Base-by-base conservation (phyloP, 805 yeast genomes). In the Candida pini region DNA sequence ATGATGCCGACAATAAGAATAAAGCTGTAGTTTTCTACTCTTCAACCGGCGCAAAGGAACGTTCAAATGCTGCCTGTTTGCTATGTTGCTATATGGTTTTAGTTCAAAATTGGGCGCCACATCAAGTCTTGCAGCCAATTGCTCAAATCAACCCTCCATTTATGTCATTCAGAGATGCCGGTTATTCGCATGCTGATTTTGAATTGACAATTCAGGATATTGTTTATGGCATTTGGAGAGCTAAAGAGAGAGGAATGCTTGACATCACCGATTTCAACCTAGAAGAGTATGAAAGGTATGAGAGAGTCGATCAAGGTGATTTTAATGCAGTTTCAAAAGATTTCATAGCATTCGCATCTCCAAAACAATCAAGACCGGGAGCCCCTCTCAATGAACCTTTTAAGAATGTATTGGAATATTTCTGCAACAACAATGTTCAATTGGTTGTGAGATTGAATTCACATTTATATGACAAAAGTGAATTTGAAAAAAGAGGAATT, bases 41-140 rank as follows among this genome's bases (percentile, higher is more conserved):
- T 10, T 71, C 88, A 1, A 78, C 90, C 0, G 78, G 84, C 21
- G 76, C 95, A 1, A 78, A 81, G 42, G 81, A 81, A 45, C 64
- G 98, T 49, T 79, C 97, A 6, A 92, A 92, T 53, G 94, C 97
- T 13, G 97, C 97, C 4, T 88, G 97, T 59, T 67, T 92, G 43
- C 66, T 92, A 33, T 86, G 96, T 45, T 87, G 97, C 52, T 92
- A 92, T 61, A 88, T 92, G 97, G 73, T 92, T 1, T 63, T 92
- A 35, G 90, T 92, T 13, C 98, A 92, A 56, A 81, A 87, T 10
- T 92, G 98, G 98, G 87, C 97, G 1, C 98, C 98, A 0, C 98
- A 92, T 60, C 92, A 92, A 59, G 98, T 89, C 0, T 63, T 92
- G 44, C 97, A 95, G 40, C 98, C 98, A 1, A 74, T 92, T 35